Base-by-base conservation (phyloP, 768 basidiomycete species). In the Leucosporidium creatinivorum region DNA sequence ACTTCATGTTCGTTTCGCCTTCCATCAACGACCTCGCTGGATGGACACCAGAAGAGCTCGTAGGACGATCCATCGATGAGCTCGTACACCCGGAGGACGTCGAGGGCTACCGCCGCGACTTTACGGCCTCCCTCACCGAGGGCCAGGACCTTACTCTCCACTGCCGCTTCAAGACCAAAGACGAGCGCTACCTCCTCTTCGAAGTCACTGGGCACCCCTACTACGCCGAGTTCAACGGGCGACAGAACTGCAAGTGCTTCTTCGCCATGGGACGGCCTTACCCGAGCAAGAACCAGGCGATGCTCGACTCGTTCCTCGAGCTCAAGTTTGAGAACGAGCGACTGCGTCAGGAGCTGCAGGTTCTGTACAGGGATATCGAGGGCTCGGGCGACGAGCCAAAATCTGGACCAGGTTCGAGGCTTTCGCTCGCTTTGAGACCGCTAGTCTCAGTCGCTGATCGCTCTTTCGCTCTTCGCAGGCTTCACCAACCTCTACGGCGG, bases 1-100 rank as follows among this genome's bases (percentile, higher is more conserved):
- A 83, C 28, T 92, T 98, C 78, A 85, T 94, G 61, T 98, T 94
- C 76, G 89, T 90, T 58, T 89, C 91, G 0, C 91, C 91, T 1
- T 85, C 87, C 25, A 85, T 96, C n/a, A 80, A 83, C 15, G 81
- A 85, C 39, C 85, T 92, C 18, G 81, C 94, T 23, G 93, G 92
- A 25, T 94, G 91, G 78, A 83, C 87, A 23, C 86, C 92, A 4
- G 83, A 86, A n/a, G 91, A 94, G 65, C 85, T 97, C 67, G 82
- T 90, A n/a, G 89, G 89, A 51, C 85, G 83, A 69, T 82, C 84
- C 18, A 83, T 98, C 65, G 81, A 85, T 21, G 91, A 94, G 74
- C 83, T 89, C 66, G 90, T 91, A 66, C 91, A 94, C 76, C 86
- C 86, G 0, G 88, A 89, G 58, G 94, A 99, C 76, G 82, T 91